Evolutionary conservation across 768 basidiomycete species (phyloP), one percentile per base, ranked within the genome.

Genomic region (Serendipita sp.): DNA sequence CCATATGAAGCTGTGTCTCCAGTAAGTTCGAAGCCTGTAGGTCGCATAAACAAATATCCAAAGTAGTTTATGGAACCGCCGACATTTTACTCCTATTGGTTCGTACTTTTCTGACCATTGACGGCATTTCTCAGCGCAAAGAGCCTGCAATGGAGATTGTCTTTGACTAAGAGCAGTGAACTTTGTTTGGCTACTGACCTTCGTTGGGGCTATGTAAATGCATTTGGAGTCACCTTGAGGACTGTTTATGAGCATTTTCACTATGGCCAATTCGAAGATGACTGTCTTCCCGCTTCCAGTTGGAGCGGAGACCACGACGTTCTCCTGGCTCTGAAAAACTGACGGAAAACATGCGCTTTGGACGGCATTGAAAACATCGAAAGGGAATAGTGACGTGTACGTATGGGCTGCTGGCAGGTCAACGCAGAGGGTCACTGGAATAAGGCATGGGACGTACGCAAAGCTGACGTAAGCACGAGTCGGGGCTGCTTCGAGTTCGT

Each of bases 271-370:
- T 71, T 99, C 96, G 69, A 98, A 99, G 34, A 98, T 75, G 7
- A 88, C 91, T 0, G 96, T 99, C 74, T 98, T 98, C 34, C 96
- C 96, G 62, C 91, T 90, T 34, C 94, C 92, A 13, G 96, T 98
- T 0, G 96, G 96, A 2, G 95, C 94, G 91, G 71, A 52, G 68
- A 74, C 64, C 71, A 90, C 90, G 75, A 90, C 69, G 70, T 91
- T 90, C 66, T 83, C 80, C 60, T 81, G 32, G 23, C 48, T 2
- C 15, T 32, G 45, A 8, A 69, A 28, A 36, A 51, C 18, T 28
- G 23, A 13, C 11, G 54, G 51, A 64, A 89, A 90, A 71, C 89
- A 92, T 34, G 78, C 78, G 13, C 89, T 91, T 69, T 99, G 95
- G 23, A 97, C 83, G 2, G 87, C 85, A 72, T 98, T 98, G 78